Conservation (phyloP, 1,284 basidiomycete genomes). For the Cryptococcus sp. region DNA sequence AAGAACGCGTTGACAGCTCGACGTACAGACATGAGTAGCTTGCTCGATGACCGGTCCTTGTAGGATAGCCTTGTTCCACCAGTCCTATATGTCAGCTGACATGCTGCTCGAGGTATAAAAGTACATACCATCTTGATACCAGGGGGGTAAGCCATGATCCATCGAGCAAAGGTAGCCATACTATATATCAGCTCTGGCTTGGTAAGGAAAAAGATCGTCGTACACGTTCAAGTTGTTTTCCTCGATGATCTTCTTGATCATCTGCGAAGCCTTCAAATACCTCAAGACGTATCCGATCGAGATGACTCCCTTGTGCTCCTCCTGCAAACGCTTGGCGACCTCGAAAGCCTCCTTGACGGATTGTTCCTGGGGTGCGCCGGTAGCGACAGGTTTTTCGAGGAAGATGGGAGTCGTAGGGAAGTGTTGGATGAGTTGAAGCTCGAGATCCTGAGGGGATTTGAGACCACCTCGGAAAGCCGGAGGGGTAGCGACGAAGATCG, state of each 20-base stretch:
- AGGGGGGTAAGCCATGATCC: conserved; percentile 48
- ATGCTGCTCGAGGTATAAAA: background rate
- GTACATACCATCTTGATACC: conserved; percentile 31
- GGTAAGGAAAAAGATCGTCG: background rate
- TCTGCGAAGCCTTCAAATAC: conserved; percentile 49
- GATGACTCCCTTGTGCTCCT: conserved; percentile 58
- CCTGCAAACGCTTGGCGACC: conserved; percentile 61
- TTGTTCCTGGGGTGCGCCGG: conserved; percentile 45
- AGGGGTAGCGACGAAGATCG: conserved; percentile 83
- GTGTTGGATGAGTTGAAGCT: conserved; percentile 75
- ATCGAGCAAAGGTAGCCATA: conserved; percentile 51
- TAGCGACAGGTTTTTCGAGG: conserved; percentile 69
- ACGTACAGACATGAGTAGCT: conserved; percentile 50
- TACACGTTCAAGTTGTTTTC: conserved; percentile 51
- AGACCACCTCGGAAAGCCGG: conserved; percentile 82
- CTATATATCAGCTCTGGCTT: conserved; percentile 26
- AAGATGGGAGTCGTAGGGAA: conserved; percentile 85
- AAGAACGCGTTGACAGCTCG: background rate
- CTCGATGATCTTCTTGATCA: conserved; percentile 52
- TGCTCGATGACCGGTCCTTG: conserved; percentile 53
- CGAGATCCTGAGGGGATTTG: conserved; percentile 70
- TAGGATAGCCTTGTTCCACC: conserved; percentile 53
- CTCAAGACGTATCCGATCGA: conserved; percentile 60
- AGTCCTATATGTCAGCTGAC: conserved; percentile 31
- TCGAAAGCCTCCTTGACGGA: conserved; percentile 50